Evolutionary conservation across 371 early-diverging fungal species (phyloP).

Genomic region (Modicella reniformis): DNA sequence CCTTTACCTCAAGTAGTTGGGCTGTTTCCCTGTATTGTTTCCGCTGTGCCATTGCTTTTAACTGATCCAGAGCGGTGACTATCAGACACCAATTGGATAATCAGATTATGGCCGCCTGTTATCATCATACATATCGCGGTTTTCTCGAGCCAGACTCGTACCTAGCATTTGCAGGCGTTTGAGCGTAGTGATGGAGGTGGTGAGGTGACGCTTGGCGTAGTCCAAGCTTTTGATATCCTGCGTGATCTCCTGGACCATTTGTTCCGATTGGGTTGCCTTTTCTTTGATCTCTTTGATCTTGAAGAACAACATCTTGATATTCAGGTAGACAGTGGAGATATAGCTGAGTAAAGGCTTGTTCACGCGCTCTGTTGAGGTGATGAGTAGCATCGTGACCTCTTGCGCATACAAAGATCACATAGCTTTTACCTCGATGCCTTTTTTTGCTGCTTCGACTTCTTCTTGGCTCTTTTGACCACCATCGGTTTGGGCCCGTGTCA

Average conservation of each 20-base stretch:
- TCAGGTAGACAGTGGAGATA: background rate
- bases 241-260: slow-evolving; percentile 93
- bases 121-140: background rate
- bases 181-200: slow-evolving; percentile 81
- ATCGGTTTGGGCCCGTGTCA: slow-evolving; percentile 78
- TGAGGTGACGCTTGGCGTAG: slow-evolving; percentile 90
- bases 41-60: slow-evolving; percentile 72
- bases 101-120: background rate
- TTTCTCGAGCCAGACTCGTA: slow-evolving; percentile 29
- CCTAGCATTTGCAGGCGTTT: slow-evolving; percentile 90
- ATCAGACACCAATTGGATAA: background rate
- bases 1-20: slow-evolving; percentile 75
- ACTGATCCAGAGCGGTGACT: slow-evolving; percentile 84
- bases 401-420: slow-evolving; percentile 11
- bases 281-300: slow-evolving; percentile 84
- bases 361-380: background rate
- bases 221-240: slow-evolving; percentile 94
- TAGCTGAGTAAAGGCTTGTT: too few relatives aligned
- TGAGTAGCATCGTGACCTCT: background rate
- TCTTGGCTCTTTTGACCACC: slow-evolving; percentile 63
- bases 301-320: slow-evolving; percentile 74
- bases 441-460: slow-evolving; percentile 76
- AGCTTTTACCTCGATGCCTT: slow-evolving; percentile 71
- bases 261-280: slow-evolving; percentile 86
- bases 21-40: slow-evolving; percentile 83